Conservation (phyloP, 2,329 filamentous ascomycete genomes). For the Gnomoniopsis smithogilvyi region DNA sequence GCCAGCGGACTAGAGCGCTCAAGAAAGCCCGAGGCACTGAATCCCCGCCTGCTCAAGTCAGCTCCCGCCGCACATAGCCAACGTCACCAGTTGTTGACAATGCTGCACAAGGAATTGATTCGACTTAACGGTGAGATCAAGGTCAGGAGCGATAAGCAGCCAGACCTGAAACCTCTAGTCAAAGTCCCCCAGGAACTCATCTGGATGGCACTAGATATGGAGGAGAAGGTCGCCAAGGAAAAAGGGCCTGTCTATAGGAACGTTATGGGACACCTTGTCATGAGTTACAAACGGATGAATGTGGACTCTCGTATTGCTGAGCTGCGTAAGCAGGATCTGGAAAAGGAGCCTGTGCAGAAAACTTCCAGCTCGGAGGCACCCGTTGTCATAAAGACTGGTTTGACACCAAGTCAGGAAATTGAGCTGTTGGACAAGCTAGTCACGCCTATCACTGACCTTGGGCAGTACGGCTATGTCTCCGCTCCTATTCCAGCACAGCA, state of each 20-base stretch:
- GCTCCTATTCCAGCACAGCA: slow-evolving; percentile 62
- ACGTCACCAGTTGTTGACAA: slow-evolving; percentile 55
- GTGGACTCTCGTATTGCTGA: slow-evolving; percentile 69
- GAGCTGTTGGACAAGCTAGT: slow-evolving; percentile 59
- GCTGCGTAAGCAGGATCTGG: slow-evolving; percentile 35
- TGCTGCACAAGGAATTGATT: slow-evolving; percentile 63
- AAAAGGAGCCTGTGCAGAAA: slow-evolving; percentile 31
- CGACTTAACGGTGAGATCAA: slow-evolving; percentile 63
- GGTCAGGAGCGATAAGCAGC: slow-evolving; percentile 46
- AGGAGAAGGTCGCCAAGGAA: slow-evolving; percentile 69
- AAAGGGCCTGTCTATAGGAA: slow-evolving; percentile 75
- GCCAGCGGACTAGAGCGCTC: slow-evolving; percentile 14
- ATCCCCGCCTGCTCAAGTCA: slow-evolving; percentile 61
- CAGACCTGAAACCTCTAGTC: slow-evolving; percentile 45
- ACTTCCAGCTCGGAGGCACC: slow-evolving; percentile 33
- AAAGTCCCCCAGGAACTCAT: slow-evolving; percentile 66
- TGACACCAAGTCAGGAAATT: slow-evolving; percentile 67
- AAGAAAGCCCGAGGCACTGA: slow-evolving; percentile 53
- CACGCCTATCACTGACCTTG: slow-evolving; percentile 62
- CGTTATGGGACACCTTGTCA: slow-evolving; percentile 77
- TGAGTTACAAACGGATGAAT: slow-evolving; percentile 72
- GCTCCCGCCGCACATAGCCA: slow-evolving; percentile 56
- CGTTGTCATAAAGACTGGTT: slow-evolving; percentile 63
- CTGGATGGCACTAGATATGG: slow-evolving; percentile 68
- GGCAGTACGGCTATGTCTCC: slow-evolving; percentile 72